Evolutionary conservation across 169 alveolate species (phyloP).

Genomic region (Condylostoma magnum): DNA sequence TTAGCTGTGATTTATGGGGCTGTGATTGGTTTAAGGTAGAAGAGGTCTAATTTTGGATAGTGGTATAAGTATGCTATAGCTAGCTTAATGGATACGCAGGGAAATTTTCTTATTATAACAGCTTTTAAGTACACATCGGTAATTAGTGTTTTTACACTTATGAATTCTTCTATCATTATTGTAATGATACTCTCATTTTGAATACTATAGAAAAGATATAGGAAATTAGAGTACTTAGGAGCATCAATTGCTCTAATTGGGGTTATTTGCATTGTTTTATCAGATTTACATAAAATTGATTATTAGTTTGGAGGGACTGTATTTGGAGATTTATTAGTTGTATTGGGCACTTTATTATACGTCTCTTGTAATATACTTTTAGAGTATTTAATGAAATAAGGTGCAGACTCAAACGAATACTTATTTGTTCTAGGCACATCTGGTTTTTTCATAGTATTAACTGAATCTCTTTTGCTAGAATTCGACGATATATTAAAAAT

Average conservation of each 20-base stretch:
- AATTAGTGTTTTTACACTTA: background rate
- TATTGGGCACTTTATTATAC: background rate
- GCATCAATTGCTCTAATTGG: background rate
- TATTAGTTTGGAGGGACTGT: background rate
- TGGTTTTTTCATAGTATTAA: background rate
- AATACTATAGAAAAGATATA: background rate
- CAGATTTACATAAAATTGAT: background rate
- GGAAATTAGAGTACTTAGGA: background rate
- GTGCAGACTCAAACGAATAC: background rate
- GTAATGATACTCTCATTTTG: background rate
- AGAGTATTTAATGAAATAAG: slow-evolving; percentile 3
- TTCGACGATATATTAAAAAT: background rate
- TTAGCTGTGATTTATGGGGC: background rate
- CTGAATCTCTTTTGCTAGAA: background rate
- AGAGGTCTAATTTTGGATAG: background rate
- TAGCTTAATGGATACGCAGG: background rate
- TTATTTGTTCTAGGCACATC: background rate
- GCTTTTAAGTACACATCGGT: background rate
- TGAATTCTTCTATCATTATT: background rate
- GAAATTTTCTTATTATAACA: background rate
- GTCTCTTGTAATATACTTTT: background rate
- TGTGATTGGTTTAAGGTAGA: background rate
- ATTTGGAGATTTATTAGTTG: background rate
- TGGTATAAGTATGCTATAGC: background rate
- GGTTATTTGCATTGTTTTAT: background rate